Evolutionary conservation across 345 rosid species (phyloP).

Genomic region (Theobroma cacao): DNA sequence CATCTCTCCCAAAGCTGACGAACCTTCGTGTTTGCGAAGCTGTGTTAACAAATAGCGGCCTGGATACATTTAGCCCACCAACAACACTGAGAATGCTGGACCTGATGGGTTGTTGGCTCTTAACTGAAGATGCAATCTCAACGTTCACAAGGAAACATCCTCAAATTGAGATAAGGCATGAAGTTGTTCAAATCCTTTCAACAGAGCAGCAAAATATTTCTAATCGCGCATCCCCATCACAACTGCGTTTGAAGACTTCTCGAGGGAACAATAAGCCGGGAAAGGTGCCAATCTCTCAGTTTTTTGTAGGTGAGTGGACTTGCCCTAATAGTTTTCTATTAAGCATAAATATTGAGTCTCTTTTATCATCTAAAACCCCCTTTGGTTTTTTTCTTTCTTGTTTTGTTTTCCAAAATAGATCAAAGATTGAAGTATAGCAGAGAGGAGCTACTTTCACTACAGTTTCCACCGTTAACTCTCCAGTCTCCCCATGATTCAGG

Average conservation of each 20-base stretch:
- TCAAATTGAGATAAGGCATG: constrained; percentile 57
- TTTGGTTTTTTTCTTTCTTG: background rate
- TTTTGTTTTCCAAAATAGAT: constrained; percentile 36
- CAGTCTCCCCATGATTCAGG: background rate
- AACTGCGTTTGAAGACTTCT: constrained; percentile 16
- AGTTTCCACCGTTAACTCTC: constrained; percentile 37
- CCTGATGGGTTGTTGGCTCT: constrained; percentile 91
- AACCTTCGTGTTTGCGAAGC: constrained; percentile 57
- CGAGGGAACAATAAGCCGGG: constrained; percentile 18
- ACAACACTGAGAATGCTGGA: constrained; percentile 50
- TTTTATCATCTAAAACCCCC: background rate
- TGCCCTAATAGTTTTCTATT: background rate
- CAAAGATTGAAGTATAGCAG: constrained; percentile 74
- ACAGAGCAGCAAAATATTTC: constrained; percentile 26
- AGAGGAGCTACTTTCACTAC: constrained; percentile 62
- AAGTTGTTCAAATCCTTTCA: constrained; percentile 23
- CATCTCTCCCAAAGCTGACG: constrained; percentile 56
- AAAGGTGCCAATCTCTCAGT: constrained; percentile 29
- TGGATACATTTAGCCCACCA: constrained; percentile 57
- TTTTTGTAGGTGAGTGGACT: constrained; percentile 35
- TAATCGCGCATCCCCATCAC: constrained; percentile 26
- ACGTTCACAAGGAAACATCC: constrained; percentile 52
- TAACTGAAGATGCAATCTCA: constrained; percentile 47
- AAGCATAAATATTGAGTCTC: background rate
- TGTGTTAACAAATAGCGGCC: constrained; percentile 63